Base-by-base conservation (phyloP, 2,329 filamentous ascomycete species). In the Fusarium albosuccineum region DNA sequence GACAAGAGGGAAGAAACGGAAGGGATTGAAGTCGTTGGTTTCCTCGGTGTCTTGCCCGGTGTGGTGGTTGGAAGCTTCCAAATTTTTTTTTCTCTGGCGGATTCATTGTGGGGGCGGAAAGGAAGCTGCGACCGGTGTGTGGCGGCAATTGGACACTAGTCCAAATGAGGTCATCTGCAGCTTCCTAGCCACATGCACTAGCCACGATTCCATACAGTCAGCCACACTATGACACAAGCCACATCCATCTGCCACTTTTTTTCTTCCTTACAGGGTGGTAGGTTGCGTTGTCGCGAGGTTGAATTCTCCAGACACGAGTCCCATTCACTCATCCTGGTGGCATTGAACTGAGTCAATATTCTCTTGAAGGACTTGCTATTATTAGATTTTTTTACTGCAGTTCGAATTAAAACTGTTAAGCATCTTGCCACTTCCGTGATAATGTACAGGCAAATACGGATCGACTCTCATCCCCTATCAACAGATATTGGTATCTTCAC, bases 71-170 rank as follows among this genome's bases (percentile, higher is more conserved):
- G 60, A 63, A 74, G 72, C 72, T 74, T 74, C 73, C 68, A 76
- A 77, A 68, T 73, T 77, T 76, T 76, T 76, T 75, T 76, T 76
- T 68, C 70, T 68, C 69, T 62, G 60, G 53, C 41, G 67, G 66
- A 64, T 76, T 65, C 64, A 70, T 66, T 77, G 75, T 77, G 76
- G 75, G 71, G 75, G 56, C 68, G 48, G 54, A 51, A 17, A 44
- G 54, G 62, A 71, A 73, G 67, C 68, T 70, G 54, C 66, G 65
- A 67, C 61, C 46, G 50, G 55, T 60, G 60, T 74, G 72, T 74
- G 74, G 74, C 73, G 67, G 60, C 14, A 17, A 52, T 45, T 41
- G 0, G 1, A 37, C 60, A 57, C 70, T 74, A 73, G 40, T 7
- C 56, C 42, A 4, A 0, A 29, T 61, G 11, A 7, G 59, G 57